A percentile compares a stretch with the other conserved stretches of the same genome.
Evolutionary conservation across 345 rosid genomes (phyloP).

Genomic region (Gossypium thurberi): DNA sequence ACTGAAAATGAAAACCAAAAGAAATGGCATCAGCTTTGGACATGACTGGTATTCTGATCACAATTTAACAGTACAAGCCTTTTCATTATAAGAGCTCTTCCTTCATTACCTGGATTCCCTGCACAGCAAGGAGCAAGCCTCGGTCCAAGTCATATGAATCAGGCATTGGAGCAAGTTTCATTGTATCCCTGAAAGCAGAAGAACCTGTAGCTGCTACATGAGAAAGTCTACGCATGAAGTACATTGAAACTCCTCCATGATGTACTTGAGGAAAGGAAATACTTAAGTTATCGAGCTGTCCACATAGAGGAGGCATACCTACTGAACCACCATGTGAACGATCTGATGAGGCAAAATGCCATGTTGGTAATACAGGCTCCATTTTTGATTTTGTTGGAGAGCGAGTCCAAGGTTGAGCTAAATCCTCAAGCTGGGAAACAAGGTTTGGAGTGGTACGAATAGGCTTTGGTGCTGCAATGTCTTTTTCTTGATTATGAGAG

Average conservation of each 20-base stretch:
- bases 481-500: conserved; percentile 53
- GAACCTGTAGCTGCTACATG: conserved; percentile 96
- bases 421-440: conserved; percentile 77
- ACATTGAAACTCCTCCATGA: conserved; percentile 19
- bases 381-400: conserved; percentile 95
- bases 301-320: conserved; percentile 46
- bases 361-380: conserved; percentile 78
- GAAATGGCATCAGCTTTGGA: conserved; percentile 23
- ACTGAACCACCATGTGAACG: conserved; percentile 43
- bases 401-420: conserved; percentile 98
- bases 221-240: conserved; percentile 56
- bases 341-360: conserved; percentile 30
- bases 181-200: conserved; percentile 84
- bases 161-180: conserved; percentile 91
- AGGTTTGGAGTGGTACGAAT: conserved; percentile 75
- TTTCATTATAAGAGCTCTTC: not conserved
- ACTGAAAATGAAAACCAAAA: conserved; percentile 67
- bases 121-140: conserved; percentile 98
- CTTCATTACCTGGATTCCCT: conserved; percentile 86
- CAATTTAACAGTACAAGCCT: not conserved
- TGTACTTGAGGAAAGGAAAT: conserved; percentile 15
- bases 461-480: conserved; percentile 83
- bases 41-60: not conserved
- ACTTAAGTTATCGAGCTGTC: conserved; percentile 2
- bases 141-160: conserved; percentile 96